Percentiles rank a stretch among this genome's conserved stretches.
Evolutionary conservation across 148 eudicot species (phyloP).

Genomic region (Fagopyrum homotropicum): DNA sequence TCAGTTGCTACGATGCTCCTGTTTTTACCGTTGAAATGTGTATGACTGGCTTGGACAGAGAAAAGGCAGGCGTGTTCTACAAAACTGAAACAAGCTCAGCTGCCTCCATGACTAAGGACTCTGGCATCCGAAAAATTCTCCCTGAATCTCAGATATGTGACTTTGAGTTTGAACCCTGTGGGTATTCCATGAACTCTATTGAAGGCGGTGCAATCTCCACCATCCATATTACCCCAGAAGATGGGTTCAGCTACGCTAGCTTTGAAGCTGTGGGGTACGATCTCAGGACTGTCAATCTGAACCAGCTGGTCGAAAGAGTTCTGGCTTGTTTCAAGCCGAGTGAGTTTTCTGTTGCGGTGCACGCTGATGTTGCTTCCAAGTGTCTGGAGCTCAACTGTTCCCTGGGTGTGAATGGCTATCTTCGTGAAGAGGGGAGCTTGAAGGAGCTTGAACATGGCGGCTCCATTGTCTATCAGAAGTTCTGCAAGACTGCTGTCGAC

Average conservation of each 20-base stretch:
- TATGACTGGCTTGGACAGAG: constrained; percentile 40
- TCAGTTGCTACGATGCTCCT: constrained; percentile 11
- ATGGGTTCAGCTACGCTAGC: constrained; percentile 52
- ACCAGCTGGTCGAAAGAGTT: constrained; percentile 28
- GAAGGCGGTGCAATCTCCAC: constrained; percentile 38
- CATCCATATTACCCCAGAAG: constrained; percentile 44
- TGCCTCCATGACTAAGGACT: constrained; percentile 24
- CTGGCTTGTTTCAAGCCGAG: constrained; percentile 32
- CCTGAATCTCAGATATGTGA: constrained; percentile 37
- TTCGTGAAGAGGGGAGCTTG: constrained; percentile 19
- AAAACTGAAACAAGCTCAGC: constrained; percentile 30
- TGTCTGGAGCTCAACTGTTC: constrained; percentile 15
- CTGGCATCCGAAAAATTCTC: constrained; percentile 32
- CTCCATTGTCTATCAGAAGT: constrained; percentile 27
- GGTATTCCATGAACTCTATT: constrained; percentile 41
- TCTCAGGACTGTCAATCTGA: constrained; percentile 18
- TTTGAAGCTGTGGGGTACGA: constrained; percentile 54
- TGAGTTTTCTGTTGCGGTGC: constrained; percentile 36
- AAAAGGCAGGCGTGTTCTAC: constrained; percentile 31
- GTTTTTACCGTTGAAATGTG: constrained; percentile 45
- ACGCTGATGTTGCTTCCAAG: constrained; percentile 20
- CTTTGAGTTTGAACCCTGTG: constrained; percentile 47
- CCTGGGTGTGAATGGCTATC: constrained; percentile 20
- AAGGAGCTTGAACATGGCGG: constrained; percentile 32
- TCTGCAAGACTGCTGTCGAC: constrained; percentile 19